phyloP scores from a whole-genome alignment of 345 rosid genomes.

The Crucihimalaya himalaica region DNA sequence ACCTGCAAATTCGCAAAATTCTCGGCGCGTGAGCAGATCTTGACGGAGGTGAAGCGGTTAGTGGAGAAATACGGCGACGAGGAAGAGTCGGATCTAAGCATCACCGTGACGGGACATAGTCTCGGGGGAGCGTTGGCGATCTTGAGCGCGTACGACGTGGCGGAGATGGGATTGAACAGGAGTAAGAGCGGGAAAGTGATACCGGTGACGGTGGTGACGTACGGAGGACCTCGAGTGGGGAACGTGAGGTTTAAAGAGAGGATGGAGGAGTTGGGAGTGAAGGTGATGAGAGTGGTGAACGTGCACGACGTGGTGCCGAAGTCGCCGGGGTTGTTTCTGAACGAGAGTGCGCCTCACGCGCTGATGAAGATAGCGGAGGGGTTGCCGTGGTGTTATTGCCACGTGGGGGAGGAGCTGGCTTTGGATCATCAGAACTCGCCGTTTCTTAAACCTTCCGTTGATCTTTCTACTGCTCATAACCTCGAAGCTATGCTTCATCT shows the following conservation, averaged over 20 bases:
- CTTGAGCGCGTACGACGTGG: slow-evolving; percentile 74
- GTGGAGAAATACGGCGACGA: slow-evolving; percentile 50
- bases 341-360: slow-evolving; percentile 49
- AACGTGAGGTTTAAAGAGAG: slow-evolving; percentile 68
- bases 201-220: slow-evolving; percentile 61
- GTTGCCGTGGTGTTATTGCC: slow-evolving; percentile 80
- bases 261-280: slow-evolving; percentile 55
- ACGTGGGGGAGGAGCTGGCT: slow-evolving; percentile 73
- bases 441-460: slow-evolving; percentile 55
- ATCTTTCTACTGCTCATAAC: slow-evolving; percentile 62
- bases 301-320: slow-evolving; percentile 67
- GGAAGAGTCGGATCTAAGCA: slow-evolving; percentile 55
- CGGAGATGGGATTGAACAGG: slow-evolving; percentile 59
- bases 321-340: slow-evolving; percentile 72
- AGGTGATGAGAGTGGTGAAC: slow-evolving; percentile 79
- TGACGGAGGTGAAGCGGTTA: slow-evolving; percentile 60
- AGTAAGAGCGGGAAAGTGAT: slow-evolving; percentile 40
- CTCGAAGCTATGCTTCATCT: slow-evolving; percentile 80
- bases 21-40: slow-evolving; percentile 73
- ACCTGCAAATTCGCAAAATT: slow-evolving; percentile 61
- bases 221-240: slow-evolving; percentile 81
- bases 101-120: slow-evolving; percentile 84
- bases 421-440: slow-evolving; percentile 73
- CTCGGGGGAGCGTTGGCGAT: slow-evolving; percentile 78
- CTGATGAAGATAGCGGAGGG: slow-evolving; percentile 56